Conservation (phyloP, 208 protist genomes). For the Leishmania arabica region DNA sequence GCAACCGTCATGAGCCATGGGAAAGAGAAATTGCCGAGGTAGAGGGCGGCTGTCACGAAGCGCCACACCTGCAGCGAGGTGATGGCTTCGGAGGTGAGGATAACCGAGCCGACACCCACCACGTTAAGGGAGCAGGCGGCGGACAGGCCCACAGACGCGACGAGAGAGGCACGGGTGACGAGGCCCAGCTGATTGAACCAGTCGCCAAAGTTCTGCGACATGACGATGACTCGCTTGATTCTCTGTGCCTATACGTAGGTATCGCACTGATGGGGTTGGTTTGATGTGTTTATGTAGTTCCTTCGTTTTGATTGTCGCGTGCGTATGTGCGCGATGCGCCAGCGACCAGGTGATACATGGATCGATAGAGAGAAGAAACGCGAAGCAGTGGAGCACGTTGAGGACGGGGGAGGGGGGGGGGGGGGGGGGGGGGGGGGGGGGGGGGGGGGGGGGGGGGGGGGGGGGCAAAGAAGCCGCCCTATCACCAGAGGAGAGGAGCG, state of each 20-base stretch:
- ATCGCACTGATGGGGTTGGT: neutral
- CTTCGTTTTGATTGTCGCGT: neutral
- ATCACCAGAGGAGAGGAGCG: neutral
- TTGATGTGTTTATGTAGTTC: neutral
- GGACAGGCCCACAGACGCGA: constrained; percentile 47
- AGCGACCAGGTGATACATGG: neutral
- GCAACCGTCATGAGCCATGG: constrained; percentile 77
- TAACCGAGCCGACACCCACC: constrained; percentile 29
- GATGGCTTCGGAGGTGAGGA: constrained; percentile 42
- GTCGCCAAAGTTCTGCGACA: constrained; percentile 69
- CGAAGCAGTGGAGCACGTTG: neutral
- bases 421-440: too few species aligned
- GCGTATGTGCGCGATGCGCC: constrained; percentile 2
- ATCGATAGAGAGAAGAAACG: neutral
- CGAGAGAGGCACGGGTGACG: constrained; percentile 56
- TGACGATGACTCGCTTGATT: constrained; percentile 2
- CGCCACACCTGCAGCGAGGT: constrained; percentile 69
- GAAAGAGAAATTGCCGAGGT: constrained; percentile 82
- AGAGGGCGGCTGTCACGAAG: constrained; percentile 69
- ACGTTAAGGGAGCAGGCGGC: constrained; percentile 44
- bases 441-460: too few species aligned
- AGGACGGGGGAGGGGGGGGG: neutral
- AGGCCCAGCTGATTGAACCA: constrained; percentile 70
- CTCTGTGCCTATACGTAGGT: constrained; percentile 4
- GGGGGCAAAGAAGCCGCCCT: neutral